phyloP scores from a whole-genome alignment of 345 rosid species.

The Mercurialis annua region DNA sequence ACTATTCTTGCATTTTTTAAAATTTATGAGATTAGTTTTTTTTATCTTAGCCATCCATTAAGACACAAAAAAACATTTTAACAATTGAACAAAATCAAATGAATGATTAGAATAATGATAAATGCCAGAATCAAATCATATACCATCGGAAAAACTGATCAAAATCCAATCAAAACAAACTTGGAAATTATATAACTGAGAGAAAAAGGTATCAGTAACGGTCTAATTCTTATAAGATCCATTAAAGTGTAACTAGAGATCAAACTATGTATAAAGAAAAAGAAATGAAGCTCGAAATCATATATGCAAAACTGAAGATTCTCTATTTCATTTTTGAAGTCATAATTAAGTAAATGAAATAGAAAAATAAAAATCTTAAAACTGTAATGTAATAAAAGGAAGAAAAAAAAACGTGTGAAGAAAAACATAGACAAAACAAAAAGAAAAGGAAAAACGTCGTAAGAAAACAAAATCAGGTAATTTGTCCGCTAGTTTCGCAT shows the following conservation, averaged over 20 bases:
- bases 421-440: neutral
- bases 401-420: conserved; percentile 3
- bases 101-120: neutral
- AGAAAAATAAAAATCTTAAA: neutral
- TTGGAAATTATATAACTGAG: neutral
- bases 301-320: neutral
- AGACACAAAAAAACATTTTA: neutral
- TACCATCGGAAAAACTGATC: neutral
- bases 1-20: neutral
- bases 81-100: neutral
- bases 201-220: neutral
- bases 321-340: neutral
- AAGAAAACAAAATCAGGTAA: conserved; percentile 12
- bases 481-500: neutral
- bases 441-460: neutral
- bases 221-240: conserved; percentile 1
- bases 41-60: neutral
- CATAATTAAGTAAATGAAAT: neutral
- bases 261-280: neutral
- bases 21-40: neutral
- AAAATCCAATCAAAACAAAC: neutral
- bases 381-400: neutral
- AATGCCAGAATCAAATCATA: neutral
- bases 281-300: neutral
- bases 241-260: neutral